These are phyloP conservation scores for Euphorbia pulcherrima DNA, from an alignment of 345 rosid species.

Conservation along the genomic window DNA sequence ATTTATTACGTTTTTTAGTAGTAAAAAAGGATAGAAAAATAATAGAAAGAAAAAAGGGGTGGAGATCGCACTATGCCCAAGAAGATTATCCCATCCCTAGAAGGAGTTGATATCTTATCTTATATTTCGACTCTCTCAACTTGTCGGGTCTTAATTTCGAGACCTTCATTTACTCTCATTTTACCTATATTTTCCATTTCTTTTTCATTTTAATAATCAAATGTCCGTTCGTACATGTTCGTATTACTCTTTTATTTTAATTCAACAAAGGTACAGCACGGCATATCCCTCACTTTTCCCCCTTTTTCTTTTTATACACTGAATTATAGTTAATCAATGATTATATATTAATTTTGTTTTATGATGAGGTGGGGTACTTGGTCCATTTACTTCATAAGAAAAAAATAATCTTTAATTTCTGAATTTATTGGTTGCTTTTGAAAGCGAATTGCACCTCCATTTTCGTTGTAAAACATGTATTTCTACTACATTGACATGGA, in stretches of 20 bases:
- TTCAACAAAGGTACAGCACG: slow-evolving; percentile 35
- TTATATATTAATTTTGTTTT: neutral
- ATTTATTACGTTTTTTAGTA: no score
- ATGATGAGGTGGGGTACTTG: neutral
- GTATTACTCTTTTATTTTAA: slow-evolving; percentile 33
- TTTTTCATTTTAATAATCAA: neutral
- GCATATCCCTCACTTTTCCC: slow-evolving; percentile 20
- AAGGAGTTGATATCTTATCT: slow-evolving; percentile 49
- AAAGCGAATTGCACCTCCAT: no score
- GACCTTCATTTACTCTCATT: slow-evolving; percentile 14
- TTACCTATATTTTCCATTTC: neutral
- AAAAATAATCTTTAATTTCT: no score
- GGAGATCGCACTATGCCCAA: slow-evolving; percentile 60
- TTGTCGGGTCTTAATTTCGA: slow-evolving; percentile 59
- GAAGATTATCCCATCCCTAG: slow-evolving; percentile 56
- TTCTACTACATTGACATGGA: no score
- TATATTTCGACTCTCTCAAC: slow-evolving; percentile 33
- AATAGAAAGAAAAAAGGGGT: slow-evolving; percentile 14
- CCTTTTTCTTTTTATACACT: neutral
- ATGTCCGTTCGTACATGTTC: slow-evolving; percentile 45
- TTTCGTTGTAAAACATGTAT: no score
- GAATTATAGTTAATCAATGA: no score
- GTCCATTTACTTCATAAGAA: no score
- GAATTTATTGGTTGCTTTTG: no score
- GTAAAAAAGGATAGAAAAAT: no score